phyloP scores from a whole-genome alignment of 345 rosid species.

The Orychophragmus violaceus region DNA sequence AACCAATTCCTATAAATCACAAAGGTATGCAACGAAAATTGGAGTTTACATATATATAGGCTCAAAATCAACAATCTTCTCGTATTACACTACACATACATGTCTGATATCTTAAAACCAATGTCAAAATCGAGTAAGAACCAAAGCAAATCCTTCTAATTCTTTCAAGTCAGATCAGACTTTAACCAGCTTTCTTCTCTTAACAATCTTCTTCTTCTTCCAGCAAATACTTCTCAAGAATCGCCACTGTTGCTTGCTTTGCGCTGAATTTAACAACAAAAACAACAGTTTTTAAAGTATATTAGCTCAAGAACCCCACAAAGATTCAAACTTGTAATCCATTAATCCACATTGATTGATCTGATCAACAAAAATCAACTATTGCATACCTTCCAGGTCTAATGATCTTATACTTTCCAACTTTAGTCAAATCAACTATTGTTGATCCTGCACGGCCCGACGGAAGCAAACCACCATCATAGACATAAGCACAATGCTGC shows the following conservation, averaged over 20 bases:
- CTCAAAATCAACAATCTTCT: slow-evolving; percentile 1
- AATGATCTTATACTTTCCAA: slow-evolving; percentile 66
- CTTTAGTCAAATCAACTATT: slow-evolving; percentile 62
- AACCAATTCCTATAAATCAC: not conserved
- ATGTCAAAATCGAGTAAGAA: not conserved
- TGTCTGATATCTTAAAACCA: not conserved
- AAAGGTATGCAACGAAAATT: not conserved
- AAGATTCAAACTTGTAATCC: not conserved
- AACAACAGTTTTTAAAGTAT: not conserved
- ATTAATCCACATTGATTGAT: not conserved
- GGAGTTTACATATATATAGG: not conserved
- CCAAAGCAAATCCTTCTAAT: too few relatives aligned
- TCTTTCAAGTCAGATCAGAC: not conserved
- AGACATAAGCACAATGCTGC: slow-evolving; percentile 79
- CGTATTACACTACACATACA: not conserved
- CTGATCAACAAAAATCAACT: not conserved
- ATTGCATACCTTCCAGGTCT: slow-evolving; percentile 69
- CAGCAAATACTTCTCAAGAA: slow-evolving; percentile 52
- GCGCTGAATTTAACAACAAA: slow-evolving; percentile 46
- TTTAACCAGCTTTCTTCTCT: slow-evolving; percentile 4
- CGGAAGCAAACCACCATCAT: slow-evolving; percentile 76
- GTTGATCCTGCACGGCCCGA: slow-evolving; percentile 92
- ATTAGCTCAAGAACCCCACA: too few relatives aligned
- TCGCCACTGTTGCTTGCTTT: slow-evolving; percentile 45
- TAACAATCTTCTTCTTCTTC: slow-evolving; percentile 29